Percentiles rank a stretch among this genome's conserved stretches.
These are phyloP conservation scores for Wakefieldia striispora DNA, from an alignment of 768 basidiomycete genomes.

Conservation along the genomic window DNA sequence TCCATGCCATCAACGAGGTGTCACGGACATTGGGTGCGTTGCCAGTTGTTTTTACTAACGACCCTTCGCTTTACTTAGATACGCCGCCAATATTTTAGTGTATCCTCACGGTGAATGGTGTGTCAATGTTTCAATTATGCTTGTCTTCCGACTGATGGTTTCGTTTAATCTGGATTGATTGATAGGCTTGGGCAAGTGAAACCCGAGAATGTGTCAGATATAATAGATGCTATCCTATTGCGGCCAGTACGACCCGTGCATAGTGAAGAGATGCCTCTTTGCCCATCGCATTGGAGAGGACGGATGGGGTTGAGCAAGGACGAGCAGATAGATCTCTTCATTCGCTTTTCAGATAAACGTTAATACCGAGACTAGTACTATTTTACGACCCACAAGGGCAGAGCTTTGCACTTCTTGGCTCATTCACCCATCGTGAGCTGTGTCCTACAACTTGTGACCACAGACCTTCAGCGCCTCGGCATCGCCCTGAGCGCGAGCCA, in stretches of 20 bases:
- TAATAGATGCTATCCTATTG: conserved; percentile 47
- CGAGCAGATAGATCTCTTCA: conserved; percentile 47
- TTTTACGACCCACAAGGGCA: too few species aligned
- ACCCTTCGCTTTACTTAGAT: conserved; percentile 35
- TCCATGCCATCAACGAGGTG: conserved; percentile 8
- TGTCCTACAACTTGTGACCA: too few species aligned
- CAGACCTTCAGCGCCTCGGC: too few species aligned
- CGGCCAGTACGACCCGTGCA: conserved; percentile 29
- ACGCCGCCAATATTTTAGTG: conserved; percentile 66
- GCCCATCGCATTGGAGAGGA: conserved; percentile 63
- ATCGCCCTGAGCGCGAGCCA: too few species aligned
- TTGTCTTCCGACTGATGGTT: background rate
- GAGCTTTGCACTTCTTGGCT: too few species aligned
- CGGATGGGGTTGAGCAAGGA: conserved; percentile 64
- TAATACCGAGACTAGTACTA: too few species aligned
- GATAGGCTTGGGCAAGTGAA: conserved; percentile 62
- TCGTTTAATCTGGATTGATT: background rate
- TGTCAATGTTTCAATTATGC: conserved; percentile 15
- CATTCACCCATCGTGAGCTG: too few species aligned
- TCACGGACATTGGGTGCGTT: background rate
- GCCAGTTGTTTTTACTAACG: background rate
- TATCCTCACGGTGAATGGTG: conserved; percentile 77
- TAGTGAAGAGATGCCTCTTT: conserved; percentile 35
- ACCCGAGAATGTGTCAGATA: conserved; percentile 51
- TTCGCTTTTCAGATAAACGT: background rate